Base-by-base conservation (phyloP, 2,329 filamentous ascomycete species). In the Oidium heveae region DNA sequence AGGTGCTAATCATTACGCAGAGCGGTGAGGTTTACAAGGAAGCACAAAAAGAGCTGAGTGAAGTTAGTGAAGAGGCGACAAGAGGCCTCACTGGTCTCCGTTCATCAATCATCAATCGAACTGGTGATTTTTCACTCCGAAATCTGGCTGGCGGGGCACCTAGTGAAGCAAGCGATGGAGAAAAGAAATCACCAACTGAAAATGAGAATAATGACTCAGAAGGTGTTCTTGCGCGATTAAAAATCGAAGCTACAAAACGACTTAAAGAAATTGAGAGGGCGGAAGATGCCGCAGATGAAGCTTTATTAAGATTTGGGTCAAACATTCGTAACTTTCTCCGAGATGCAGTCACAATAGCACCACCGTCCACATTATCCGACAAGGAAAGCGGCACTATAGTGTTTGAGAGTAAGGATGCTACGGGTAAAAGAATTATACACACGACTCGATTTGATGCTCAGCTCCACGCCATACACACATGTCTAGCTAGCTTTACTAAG, bases 261-360 rank as follows among this genome's bases (percentile, higher is more conserved):
- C 71, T 96, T 56, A 91, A 86, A 64, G 86, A 95, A 57, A 80
- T 96, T 20, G 85, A 95, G 64, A 79, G 79, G 61, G 91, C 89
- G 13, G 91, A 98, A 68, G 89, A 96, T 64, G 89, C 89, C 4
- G 91, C 91, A 8, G 91, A 98, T 66, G 91, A 96, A 67, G 91
- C 91, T 0, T 76, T 98, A 10, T 71, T 96, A 60, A 85, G 86
- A 60, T 95, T 96, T 63, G 91, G 91, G 22, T 79, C 80, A 56
- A 95, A 91, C 62, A 79, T 98, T 52, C 77, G 86, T 39, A 84
- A 89, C 67, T 96, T 94, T 69, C 72, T 98, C 58, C 79, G 82
- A 54, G 89, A 98, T 60, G 91, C 91, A 53, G 84, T 98, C 55
- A 86, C 77, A 54, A 86, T 98, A 61, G 81, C 86, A 16, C 84